phyloP scores from a whole-genome alignment of 345 rosid genomes.

The Sonneratia caseolaris region DNA sequence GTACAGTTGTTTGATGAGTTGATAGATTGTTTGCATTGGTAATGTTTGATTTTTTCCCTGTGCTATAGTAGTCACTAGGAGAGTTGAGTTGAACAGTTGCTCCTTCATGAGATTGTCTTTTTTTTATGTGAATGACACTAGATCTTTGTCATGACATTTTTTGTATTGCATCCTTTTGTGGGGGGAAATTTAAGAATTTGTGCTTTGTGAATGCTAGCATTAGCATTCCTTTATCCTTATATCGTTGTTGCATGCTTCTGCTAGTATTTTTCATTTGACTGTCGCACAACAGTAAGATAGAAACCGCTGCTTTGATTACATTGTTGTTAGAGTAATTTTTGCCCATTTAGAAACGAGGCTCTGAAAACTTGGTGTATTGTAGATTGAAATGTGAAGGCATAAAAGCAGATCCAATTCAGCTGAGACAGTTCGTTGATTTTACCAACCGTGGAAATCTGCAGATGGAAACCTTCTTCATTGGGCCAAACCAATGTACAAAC shows the following conservation, averaged over 20 bases:
- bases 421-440: conserved; percentile 52
- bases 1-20: not conserved
- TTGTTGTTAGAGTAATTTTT: not conserved
- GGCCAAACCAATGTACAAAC: conserved; percentile 58
- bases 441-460: conserved; percentile 57
- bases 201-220: not conserved
- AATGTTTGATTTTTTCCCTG: not conserved
- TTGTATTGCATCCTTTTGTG: too few relatives aligned
- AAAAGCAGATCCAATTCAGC: conserved; percentile 43
- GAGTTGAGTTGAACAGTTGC: not conserved
- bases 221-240: not conserved
- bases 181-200: too few relatives aligned
- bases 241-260: not conserved
- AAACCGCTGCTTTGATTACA: not conserved
- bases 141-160: not conserved
- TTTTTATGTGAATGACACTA: not conserved
- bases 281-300: not conserved
- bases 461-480: conserved; percentile 56
- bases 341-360: conserved; percentile 8
- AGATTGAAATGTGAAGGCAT: conserved; percentile 74
- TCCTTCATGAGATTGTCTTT: not conserved
- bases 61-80: not conserved
- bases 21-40: not conserved
- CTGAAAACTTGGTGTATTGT: conserved; percentile 13
- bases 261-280: not conserved